Base-by-base conservation (phyloP, 306 rosid genomes). In the Vicia faba region DNA sequence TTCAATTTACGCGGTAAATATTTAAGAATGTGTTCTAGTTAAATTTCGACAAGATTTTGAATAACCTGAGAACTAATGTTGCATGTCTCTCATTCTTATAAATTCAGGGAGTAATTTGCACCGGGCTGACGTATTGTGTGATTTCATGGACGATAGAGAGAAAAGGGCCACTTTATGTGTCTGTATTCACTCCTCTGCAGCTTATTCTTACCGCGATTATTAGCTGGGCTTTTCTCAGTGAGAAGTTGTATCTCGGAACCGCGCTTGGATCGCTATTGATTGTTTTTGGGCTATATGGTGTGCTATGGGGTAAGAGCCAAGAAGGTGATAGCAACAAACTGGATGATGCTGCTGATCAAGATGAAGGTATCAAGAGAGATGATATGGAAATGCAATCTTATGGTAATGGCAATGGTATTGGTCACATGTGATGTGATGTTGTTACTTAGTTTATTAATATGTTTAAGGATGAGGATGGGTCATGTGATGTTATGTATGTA, bases 81-180 rank as follows among this genome's bases (percentile, higher is more conserved):
- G n/a, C n/a, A n/a, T n/a, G n/a, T n/a, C n/a, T n/a, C n/a, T n/a
- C n/a, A n/a, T n/a, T n/a, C n/a, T n/a, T n/a, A n/a, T n/a, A n/a
- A n/a, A n/a, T n/a, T n/a, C 82, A 85, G 98, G 96, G 96, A 64
- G 7, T 87, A 11, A 14, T 87, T 58, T 86, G 93, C 41, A 85
- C 96, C 8, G 96, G 80, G 16, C 16, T 92, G 23, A 74, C 87
- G 0, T 89, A 80, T 79, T 69, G 81, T 68, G 58, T 92, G 8
- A 78, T 88, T 7, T 83, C 98, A 0, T 92, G 98, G 98, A 70
- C 86, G 35, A 89, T 92, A 13, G 96, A 81, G 62, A 82, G 80
- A 35, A 89, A 83, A 80, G 98, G 98, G 5, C 86, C 98, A 11
- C 86, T 92, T 38, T 92, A 84, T 56, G 96, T 73, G 28, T 80